Conservation (phyloP, 2,329 filamentous ascomycete genomes). For the Aspergillus japonicus region DNA sequence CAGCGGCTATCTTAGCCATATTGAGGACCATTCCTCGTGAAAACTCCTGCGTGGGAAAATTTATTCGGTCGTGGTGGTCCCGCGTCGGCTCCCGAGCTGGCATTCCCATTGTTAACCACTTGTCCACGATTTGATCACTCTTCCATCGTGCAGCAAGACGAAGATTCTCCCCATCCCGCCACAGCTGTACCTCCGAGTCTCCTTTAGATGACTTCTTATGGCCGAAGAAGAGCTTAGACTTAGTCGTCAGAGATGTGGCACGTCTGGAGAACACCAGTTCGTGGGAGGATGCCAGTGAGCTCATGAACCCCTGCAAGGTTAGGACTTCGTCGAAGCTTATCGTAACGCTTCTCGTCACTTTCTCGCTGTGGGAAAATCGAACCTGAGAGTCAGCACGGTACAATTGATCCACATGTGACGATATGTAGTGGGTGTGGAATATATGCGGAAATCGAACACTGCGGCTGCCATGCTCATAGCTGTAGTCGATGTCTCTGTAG, state of each 20-base stretch:
- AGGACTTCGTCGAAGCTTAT: conserved; percentile 25
- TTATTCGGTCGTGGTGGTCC: conserved; percentile 21
- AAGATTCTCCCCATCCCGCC: conserved; percentile 25
- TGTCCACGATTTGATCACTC: conserved; percentile 25
- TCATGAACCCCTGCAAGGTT: conserved; percentile 25
- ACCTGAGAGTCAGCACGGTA: conserved; percentile 25
- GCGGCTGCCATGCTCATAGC: conserved; percentile 23
- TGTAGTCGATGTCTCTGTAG: conserved; percentile 30
- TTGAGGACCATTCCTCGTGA: conserved; percentile 28
- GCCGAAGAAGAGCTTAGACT: conserved; percentile 23
- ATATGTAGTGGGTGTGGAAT: conserved; percentile 31
- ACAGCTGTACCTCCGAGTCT: conserved; percentile 29
- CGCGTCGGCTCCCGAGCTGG: conserved; percentile 16
- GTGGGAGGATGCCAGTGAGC: conserved; percentile 26
- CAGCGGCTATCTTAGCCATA: conserved; percentile 29
- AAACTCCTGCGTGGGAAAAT: conserved; percentile 21
- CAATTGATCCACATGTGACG: conserved; percentile 31
- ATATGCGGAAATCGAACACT: conserved; percentile 29
- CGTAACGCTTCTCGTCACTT: conserved; percentile 16
- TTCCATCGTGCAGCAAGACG: conserved; percentile 30
- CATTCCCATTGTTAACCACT: conserved; percentile 30
- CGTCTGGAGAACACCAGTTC: conserved; percentile 30
- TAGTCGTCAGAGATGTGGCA: conserved; percentile 27
- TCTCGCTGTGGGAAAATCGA: conserved; percentile 32
- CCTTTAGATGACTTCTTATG: conserved; percentile 29